Conservation (phyloP, 331 rosid genomes). For the Pyrus hybrid region DNA sequence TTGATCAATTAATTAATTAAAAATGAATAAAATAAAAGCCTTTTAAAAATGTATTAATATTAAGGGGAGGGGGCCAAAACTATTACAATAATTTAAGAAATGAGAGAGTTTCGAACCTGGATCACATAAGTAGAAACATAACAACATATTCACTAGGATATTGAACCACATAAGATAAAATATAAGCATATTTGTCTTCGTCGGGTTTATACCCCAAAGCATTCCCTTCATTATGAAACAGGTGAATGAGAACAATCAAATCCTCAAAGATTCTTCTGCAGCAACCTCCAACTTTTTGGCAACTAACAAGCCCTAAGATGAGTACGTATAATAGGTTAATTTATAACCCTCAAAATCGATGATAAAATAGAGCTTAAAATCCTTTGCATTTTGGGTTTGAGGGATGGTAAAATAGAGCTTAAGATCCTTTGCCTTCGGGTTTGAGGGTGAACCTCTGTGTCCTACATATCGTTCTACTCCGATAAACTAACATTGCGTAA, state of each 20-base stretch:
- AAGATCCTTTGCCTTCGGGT: background rate
- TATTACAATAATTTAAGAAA: too few species aligned
- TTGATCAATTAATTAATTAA: background rate
- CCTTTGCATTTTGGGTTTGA: background rate
- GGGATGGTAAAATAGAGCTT: background rate
- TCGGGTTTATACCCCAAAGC: conserved; percentile 6
- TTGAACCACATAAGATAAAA: too few species aligned
- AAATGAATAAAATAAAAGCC: background rate
- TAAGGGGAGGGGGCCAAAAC: too few species aligned
- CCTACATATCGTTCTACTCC: background rate
- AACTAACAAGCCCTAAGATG: conserved; percentile 15
- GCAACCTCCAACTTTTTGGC: conserved; percentile 47
- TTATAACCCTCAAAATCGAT: background rate
- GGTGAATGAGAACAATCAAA: conserved; percentile 43
- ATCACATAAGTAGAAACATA: too few species aligned
- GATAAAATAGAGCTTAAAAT: background rate
- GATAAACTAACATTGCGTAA: background rate
- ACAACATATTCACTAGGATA: too few species aligned
- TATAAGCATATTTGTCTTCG: background rate
- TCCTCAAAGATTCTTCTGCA: conserved; percentile 32
- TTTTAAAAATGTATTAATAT: too few species aligned
- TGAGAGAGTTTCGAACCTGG: too few species aligned
- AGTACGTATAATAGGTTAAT: background rate
- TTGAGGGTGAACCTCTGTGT: background rate
- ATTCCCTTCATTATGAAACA: conserved; percentile 12